Evolutionary conservation across 495 filamentous ascomycete genomes (phyloP), one percentile per base, ranked within the genome.

Genomic region (Tirmania nivea): DNA sequence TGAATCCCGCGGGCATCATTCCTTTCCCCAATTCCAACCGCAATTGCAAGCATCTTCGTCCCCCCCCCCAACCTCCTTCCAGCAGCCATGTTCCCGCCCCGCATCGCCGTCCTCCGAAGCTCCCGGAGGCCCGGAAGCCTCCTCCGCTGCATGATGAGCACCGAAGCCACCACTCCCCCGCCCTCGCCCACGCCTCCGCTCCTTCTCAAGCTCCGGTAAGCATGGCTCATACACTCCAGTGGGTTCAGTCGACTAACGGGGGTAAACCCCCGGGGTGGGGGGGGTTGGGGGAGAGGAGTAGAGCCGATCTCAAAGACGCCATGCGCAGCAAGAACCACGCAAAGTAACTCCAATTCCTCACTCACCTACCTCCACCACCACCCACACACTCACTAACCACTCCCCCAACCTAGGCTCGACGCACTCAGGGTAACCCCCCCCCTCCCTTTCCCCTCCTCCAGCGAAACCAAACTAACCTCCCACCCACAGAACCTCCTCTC

Each of bases 271-370:
- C n/a, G n/a, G n/a, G n/a, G n/a, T n/a, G 25, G 25, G 25, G 25
- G 25, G 2, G 1, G 25, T 31, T 31, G 25, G 7, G n/a, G 25
- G 25, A 31, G 39, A 8, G 39, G 12, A 45, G 12, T 45, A 78
- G 75, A 52, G 66, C 64, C 48, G 77, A 80, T 56, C 65, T 80
- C 52, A 80, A 80, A 63, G 63, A 68, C 36, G 75, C 77, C 49
- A 77, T 80, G 77, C 70, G 71, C 42, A 67, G 66, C 47, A 80
- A 78, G 63, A 74, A 65, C 72, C 48, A 65, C 69, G 25, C 68
- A 19, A 58, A 73, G 17, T 70, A 77, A 77, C 12, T 66, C 78
- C 49, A 73, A 75, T 53, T 1, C 12, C 34, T 10, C 5, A 36
- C 21, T 31, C 25, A 8, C 16, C 52, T 17, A 14, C 12, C 42